Conservation (phyloP, 2,329 filamentous ascomycete species). For the Cryphonectria carpinicola region DNA sequence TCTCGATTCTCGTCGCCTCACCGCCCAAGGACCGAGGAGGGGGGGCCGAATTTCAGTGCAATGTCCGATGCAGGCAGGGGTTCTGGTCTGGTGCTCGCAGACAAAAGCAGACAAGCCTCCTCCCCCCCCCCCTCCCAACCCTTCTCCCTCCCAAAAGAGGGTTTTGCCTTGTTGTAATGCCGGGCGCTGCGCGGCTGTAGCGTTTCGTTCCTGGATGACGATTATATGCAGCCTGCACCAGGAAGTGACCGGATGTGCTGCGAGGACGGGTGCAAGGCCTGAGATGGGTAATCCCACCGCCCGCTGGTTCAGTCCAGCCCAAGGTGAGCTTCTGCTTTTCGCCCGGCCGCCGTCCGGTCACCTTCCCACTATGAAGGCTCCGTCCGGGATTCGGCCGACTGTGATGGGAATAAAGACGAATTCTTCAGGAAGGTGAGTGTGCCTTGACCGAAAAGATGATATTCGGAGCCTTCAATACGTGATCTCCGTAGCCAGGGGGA, state of each 20-base stretch:
- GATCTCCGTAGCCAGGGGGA: background rate
- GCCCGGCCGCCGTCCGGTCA: conserved; percentile 12
- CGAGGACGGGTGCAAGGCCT: conserved; percentile 8
- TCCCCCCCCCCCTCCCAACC: background rate
- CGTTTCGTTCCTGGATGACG: conserved; percentile 12
- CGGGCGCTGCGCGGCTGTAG: conserved; percentile 20
- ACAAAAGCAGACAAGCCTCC: background rate
- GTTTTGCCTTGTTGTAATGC: background rate
- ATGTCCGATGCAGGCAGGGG: conserved; percentile 16
- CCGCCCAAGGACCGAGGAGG: background rate
- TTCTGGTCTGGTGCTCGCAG: background rate
- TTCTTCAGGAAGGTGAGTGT: conserved; percentile 17
- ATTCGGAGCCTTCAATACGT: background rate
- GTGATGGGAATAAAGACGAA: background rate
- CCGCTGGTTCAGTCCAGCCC: background rate
- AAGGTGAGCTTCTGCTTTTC: conserved; percentile 14
- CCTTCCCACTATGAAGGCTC: conserved; percentile 13
- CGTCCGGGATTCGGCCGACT: conserved; percentile 15
- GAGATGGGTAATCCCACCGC: conserved; percentile 6
- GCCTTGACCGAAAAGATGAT: background rate
- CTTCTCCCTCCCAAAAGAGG: background rate
- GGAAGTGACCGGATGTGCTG: conserved; percentile 13
- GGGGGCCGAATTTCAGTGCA: conserved; percentile 11
- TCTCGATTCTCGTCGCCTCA: background rate
- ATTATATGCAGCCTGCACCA: conserved; percentile 23